These are phyloP conservation scores for Gliomastix tumulicola DNA, from an alignment of 2,329 filamentous ascomycete species.

Conservation along the genomic window DNA sequence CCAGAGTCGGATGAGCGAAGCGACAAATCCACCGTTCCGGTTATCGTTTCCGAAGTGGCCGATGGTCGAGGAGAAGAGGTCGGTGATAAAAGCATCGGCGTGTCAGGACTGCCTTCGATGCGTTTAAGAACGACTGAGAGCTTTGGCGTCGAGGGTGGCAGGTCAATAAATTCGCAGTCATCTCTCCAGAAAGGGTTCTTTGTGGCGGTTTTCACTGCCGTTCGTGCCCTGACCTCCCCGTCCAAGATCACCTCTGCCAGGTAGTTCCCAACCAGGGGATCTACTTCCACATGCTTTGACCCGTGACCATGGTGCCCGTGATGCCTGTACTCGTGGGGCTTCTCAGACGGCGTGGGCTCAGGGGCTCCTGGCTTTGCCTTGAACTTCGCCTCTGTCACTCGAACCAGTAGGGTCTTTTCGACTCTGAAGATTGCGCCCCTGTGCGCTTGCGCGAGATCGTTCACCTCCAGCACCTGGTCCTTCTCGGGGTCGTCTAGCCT, in stretches of 20 bases:
- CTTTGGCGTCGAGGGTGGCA: slow-evolving; percentile 62
- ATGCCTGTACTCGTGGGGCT: slow-evolving; percentile 8
- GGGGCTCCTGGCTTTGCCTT: slow-evolving; percentile 24
- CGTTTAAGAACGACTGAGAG: slow-evolving; percentile 68
- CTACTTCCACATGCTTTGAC: slow-evolving; percentile 13
- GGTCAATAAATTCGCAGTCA: slow-evolving; percentile 68
- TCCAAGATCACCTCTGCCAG: slow-evolving; percentile 75
- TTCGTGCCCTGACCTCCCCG: slow-evolving; percentile 70
- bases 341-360: slow-evolving; percentile 13
- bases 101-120: slow-evolving; percentile 42
- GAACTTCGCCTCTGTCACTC: slow-evolving; percentile 57
- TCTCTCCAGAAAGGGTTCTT: slow-evolving; percentile 78
- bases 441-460: slow-evolving; percentile 28
- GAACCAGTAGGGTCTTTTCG: slow-evolving; percentile 52
- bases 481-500: slow-evolving; percentile 44
- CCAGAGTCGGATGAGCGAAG: slow-evolving; percentile 72
- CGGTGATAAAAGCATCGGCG: no score
- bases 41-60: slow-evolving; percentile 37
- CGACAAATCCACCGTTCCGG: slow-evolving; percentile 73
- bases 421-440: slow-evolving; percentile 50
- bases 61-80: slow-evolving; percentile 18
- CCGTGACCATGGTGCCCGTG: neutral
- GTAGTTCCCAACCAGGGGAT: slow-evolving; percentile 58
- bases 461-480: slow-evolving; percentile 33
- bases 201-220: slow-evolving; percentile 63